Evolutionary conservation across 768 basidiomycete genomes (phyloP), one percentile per base, ranked within the genome.

Genomic region (Lactifluus rugatus): DNA sequence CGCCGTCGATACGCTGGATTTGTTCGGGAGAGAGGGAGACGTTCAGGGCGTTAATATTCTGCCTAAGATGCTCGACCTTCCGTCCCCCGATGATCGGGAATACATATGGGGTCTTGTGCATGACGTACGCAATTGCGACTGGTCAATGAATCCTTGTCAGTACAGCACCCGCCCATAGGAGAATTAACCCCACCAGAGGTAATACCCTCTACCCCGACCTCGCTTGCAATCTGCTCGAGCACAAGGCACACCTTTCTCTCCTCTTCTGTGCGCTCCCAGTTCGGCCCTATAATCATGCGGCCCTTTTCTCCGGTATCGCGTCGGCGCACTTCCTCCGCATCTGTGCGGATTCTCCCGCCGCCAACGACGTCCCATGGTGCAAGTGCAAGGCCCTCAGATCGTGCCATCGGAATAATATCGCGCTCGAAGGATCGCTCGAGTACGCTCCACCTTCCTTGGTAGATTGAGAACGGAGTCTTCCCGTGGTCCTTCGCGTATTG

Each of bases 101-200:
- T 0, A 79, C 77, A 52, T 72, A 79, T 0, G 76, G 74, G 5
- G 76, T 71, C 66, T 81, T 83, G 44, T 80, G 77, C 69, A 82
- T 69, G 11, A 82, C 68, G 57, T 80, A 81, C 14, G 79, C 78
- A 58, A 82, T 76, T 8, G 79, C 78, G 3, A 80, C 78, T 77
- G 23, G 19, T 45, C 48, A 42, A 19, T 13, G 34, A 16, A 19
- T 9, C 37, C 9, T 2, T 53, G 21, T 41, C 19, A 23, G 47
- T 14, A 5, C 5, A 25, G 3, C 19, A 2, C 36, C 5, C 31
- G 21, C 5, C 4, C 5, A 21, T 25, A 9, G 10, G 28, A 10
- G 46, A 14, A 41, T 5, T 23, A 52, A 66, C 71, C n/a, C 54
- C 58, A 78, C 78, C 76, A 26, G 81, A 69, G 6, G 75, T 75